Evolutionary conservation across 1,139 yeast genomes (phyloP).

Genomic region (Nakaseomyces glabratus): DNA sequence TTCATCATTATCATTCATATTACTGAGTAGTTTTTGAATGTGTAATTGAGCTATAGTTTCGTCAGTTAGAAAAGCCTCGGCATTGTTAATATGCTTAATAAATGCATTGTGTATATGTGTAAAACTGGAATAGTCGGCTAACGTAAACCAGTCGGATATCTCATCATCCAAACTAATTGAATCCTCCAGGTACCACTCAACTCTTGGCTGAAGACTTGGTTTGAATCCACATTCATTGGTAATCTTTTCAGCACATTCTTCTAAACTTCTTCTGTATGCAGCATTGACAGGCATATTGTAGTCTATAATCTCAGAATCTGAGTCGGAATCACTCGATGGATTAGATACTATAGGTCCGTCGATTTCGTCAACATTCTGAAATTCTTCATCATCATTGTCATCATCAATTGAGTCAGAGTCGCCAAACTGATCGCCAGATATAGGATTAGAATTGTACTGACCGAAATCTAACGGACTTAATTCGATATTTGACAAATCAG

Average conservation of each 20-base stretch:
- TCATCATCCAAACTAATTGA: slow-evolving; percentile 38
- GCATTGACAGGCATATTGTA: slow-evolving; percentile 33
- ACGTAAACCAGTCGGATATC: slow-evolving; percentile 56
- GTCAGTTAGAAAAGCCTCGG: slow-evolving; percentile 19
- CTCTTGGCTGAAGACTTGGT: slow-evolving; percentile 30
- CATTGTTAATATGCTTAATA: slow-evolving; percentile 16
- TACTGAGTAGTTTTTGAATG: slow-evolving; percentile 10
- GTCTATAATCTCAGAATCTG: slow-evolving; percentile 18
- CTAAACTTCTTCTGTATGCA: slow-evolving; percentile 30
- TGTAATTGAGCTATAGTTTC: slow-evolving; percentile 13
- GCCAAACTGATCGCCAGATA: slow-evolving; percentile 3
- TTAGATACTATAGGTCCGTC: slow-evolving; percentile 23
- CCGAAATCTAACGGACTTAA: slow-evolving; percentile 2
- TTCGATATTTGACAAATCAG: slow-evolving; percentile 2
- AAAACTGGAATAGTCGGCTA: slow-evolving; percentile 37
- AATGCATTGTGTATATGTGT: slow-evolving; percentile 16
- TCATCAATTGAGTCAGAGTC: slow-evolving; percentile 18
- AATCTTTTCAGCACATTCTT: slow-evolving; percentile 33
- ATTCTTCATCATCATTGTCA: slow-evolving; percentile 28
- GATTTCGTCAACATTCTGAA: slow-evolving; percentile 32
- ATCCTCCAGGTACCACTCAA: slow-evolving; percentile 44
- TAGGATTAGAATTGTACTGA: background rate
- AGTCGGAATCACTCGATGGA: background rate
- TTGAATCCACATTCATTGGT: slow-evolving; percentile 20
- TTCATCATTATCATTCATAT: slow-evolving; percentile 7